Evolutionary conservation across 2,329 filamentous ascomycete genomes (phyloP).

Genomic region (Colletotrichum shisoi): DNA sequence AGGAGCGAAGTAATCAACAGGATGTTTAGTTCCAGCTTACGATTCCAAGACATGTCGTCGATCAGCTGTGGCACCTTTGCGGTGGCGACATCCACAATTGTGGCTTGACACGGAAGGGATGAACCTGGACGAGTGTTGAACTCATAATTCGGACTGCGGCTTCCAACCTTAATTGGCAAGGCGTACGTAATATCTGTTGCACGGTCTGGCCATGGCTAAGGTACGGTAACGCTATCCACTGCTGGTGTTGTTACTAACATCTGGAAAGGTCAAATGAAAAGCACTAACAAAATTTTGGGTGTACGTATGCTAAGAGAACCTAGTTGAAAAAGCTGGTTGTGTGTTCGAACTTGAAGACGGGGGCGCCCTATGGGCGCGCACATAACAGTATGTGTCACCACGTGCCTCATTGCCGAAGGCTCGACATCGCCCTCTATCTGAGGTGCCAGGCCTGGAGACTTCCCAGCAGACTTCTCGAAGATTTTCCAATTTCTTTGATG

Average conservation of each 20-base stretch:
- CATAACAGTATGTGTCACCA: neutral
- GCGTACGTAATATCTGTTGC: neutral
- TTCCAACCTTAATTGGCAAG: constrained; percentile 21
- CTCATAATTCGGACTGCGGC: constrained; percentile 9
- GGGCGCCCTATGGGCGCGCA: neutral
- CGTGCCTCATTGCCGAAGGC: neutral
- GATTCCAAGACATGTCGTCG: constrained; percentile 30
- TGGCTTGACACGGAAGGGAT: constrained; percentile 34
- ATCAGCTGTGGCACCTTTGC: constrained; percentile 29
- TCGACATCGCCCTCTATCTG: too few species aligned
- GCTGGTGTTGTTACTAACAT: neutral
- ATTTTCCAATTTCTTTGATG: neutral
- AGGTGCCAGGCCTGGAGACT: too few species aligned
- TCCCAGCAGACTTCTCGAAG: neutral
- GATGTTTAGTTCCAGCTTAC: too few species aligned
- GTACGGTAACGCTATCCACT: neutral
- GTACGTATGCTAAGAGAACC: too few species aligned
- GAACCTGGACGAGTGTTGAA: constrained; percentile 16
- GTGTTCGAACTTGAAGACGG: neutral
- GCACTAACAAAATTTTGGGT: too few species aligned
- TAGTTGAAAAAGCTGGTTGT: too few species aligned
- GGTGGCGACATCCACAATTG: constrained; percentile 35
- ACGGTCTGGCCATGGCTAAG: neutral
- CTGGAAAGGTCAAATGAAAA: too few species aligned
- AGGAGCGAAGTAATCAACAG: neutral